These are phyloP conservation scores for Fusarium lyarnte DNA, from an alignment of 2,329 filamentous ascomycete genomes.

Conservation along the genomic window DNA sequence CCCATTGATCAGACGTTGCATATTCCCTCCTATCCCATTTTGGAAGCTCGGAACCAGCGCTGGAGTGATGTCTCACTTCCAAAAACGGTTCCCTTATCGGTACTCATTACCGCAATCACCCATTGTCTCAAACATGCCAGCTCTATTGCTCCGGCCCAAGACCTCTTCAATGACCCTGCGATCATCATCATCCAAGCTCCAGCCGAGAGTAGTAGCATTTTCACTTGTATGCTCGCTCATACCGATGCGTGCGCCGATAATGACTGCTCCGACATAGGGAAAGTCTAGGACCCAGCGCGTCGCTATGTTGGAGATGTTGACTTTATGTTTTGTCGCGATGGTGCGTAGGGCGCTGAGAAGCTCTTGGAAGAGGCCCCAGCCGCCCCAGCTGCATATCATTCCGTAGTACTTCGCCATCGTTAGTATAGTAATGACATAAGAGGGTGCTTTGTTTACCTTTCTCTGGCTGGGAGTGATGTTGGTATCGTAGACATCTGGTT, in stretches of 20 bases:
- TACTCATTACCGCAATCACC: neutral
- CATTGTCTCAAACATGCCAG: neutral
- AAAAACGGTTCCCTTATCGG: neutral
- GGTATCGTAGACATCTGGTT: neutral
- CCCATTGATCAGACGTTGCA: neutral
- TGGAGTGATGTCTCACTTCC: accelerated
- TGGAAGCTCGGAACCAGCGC: neutral
- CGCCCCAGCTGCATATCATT: neutral
- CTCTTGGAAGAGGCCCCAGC: neutral
- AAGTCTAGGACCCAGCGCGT: neutral
- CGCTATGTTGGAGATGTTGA: neutral
- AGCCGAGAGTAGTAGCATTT: neutral
- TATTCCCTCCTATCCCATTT: neutral
- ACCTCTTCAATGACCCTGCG: neutral
- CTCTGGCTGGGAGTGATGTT: neutral
- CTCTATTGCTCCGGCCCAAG: neutral
- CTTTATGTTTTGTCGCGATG: neutral
- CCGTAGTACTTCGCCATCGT: neutral
- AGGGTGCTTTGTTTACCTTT: neutral
- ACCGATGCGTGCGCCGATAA: neutral
- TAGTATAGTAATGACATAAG: accelerated
- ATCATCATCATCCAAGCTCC: neutral
- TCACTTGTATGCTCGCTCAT: neutral
- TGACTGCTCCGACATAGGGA: neutral
- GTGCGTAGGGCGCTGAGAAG: neutral